A percentile compares a stretch with the other conserved stretches of the same genome.
Evolutionary conservation across 805 yeast genomes (phyloP).

Genomic region (Peterozyma xylosa): DNA sequence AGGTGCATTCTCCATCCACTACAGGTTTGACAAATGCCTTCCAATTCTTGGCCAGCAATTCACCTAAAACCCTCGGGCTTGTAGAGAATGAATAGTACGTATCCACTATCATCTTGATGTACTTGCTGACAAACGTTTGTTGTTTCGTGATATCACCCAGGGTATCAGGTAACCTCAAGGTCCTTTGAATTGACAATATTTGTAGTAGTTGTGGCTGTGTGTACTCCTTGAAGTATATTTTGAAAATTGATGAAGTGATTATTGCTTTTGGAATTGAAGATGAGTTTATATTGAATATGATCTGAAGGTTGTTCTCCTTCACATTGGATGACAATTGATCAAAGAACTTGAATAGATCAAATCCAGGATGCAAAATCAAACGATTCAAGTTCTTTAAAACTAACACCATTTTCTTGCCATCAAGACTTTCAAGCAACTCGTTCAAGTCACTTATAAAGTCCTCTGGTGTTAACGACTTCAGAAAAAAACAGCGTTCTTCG

Average conservation of each 20-base stretch:
- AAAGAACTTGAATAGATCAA: slow-evolving; percentile 5
- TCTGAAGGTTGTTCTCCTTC: neutral
- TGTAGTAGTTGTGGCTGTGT: neutral
- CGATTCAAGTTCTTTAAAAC: slow-evolving; percentile 2
- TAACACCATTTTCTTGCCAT: neutral
- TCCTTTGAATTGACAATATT: neutral
- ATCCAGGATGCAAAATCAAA: neutral
- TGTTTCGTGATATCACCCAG: too few relatives aligned
- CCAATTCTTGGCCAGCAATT: slow-evolving; percentile 1
- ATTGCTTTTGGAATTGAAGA: slow-evolving; percentile 1
- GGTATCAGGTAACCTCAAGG: neutral
- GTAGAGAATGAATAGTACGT: slow-evolving; percentile 6
- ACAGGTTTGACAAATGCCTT: neutral
- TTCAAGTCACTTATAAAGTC: neutral
- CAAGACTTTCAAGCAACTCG: slow-evolving; percentile 2
- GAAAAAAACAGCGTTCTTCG: too few relatives aligned
- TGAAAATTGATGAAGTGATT: slow-evolving; percentile 1
- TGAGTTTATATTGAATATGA: slow-evolving; percentile 2
- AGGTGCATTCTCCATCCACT: neutral
- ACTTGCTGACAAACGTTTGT: neutral
- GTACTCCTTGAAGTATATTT: slow-evolving; percentile 1
- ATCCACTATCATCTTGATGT: slow-evolving; percentile 3
- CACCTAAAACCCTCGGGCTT: neutral
- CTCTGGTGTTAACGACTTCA: neutral
- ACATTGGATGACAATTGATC: neutral